These are phyloP conservation scores for Tremella yokohamensis DNA, from an alignment of 768 basidiomycete species.

Conservation along the genomic window DNA sequence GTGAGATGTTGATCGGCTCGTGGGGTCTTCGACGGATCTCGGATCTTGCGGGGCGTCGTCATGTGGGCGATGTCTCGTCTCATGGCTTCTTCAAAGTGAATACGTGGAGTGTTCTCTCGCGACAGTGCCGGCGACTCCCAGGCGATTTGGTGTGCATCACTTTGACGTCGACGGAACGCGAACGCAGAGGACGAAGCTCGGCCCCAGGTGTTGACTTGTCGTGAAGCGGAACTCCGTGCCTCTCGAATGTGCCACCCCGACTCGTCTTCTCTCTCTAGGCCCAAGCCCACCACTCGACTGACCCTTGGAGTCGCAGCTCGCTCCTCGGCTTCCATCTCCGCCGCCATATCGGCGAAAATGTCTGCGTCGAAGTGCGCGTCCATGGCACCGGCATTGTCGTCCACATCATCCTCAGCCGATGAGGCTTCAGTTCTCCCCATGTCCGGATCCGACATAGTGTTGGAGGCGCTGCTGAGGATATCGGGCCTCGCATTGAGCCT, in stretches of 20 bases:
- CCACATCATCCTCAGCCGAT: constrained; percentile 1
- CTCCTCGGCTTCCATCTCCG: constrained; percentile 16
- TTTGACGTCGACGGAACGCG: constrained; percentile 10
- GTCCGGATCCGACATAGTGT: constrained; percentile 8
- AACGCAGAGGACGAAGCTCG: too few relatives aligned
- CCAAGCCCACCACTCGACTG: neutral
- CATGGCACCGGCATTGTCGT: neutral
- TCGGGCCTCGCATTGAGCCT: neutral
- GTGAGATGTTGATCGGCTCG: neutral
- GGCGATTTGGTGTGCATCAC: constrained; percentile 24
- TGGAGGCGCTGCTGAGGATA: neutral
- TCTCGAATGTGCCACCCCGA: constrained; percentile 10
- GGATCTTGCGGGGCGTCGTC: neutral
- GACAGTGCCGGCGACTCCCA: constrained; percentile 30
- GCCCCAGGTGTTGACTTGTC: too few relatives aligned
- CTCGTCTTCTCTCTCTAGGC: constrained; percentile 11
- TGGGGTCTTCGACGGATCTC: neutral
- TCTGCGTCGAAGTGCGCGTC: constrained; percentile 4
- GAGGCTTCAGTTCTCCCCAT: constrained; percentile 11
- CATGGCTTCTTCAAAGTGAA: neutral
- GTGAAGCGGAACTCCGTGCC: neutral
- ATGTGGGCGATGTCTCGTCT: neutral
- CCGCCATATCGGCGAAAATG: constrained; percentile 13
- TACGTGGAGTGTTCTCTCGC: neutral
- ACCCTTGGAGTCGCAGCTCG: neutral